Percentiles rank a stretch among this genome's conserved stretches.
phyloP scores from a whole-genome alignment of 768 basidiomycete species.

The Gyrodon lividus region DNA sequence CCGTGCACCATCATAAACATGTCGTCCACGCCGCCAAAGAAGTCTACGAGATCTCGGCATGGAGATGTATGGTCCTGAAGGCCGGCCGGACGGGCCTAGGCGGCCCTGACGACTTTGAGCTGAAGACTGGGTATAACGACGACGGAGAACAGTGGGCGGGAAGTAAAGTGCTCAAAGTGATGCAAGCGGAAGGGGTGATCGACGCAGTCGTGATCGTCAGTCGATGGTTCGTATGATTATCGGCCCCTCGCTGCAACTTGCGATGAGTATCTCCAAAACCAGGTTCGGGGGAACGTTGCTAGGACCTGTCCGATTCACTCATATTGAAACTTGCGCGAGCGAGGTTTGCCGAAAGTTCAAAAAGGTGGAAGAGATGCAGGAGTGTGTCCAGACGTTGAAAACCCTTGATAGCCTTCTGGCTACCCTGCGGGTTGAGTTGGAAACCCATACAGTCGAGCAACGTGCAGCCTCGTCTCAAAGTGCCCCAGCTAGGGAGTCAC shows the following conservation, averaged over 20 bases:
- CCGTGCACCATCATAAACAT: constrained; percentile 51
- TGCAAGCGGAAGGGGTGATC: constrained; percentile 67
- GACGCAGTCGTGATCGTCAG: constrained; percentile 81
- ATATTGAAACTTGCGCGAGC: constrained; percentile 71
- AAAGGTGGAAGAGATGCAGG: constrained; percentile 64
- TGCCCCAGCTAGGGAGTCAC: not conserved
- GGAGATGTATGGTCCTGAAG: constrained; percentile 75
- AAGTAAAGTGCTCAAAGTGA: constrained; percentile 56
- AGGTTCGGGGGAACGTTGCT: constrained; percentile 85
- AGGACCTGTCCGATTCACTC: constrained; percentile 71
- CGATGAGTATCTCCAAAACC: not conserved
- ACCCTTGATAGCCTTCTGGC: constrained; percentile 62
- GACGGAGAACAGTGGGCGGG: constrained; percentile 80
- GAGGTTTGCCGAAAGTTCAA: constrained; percentile 75
- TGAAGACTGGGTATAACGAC: constrained; percentile 61
- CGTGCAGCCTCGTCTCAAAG: not conserved
- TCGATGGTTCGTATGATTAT: constrained; percentile 54
- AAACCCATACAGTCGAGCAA: not conserved
- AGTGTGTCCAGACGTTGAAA: constrained; percentile 52
- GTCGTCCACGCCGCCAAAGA: constrained; percentile 57
- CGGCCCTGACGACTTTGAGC: constrained; percentile 75
- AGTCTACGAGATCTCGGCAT: constrained; percentile 76
- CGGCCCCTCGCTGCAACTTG: not conserved
- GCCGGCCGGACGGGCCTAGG: constrained; percentile 60
- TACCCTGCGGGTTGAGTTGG: constrained; percentile 49